Evolutionary conservation across 2,329 filamentous ascomycete genomes (phyloP).

Genomic region (Colletotrichum gigasporum): DNA sequence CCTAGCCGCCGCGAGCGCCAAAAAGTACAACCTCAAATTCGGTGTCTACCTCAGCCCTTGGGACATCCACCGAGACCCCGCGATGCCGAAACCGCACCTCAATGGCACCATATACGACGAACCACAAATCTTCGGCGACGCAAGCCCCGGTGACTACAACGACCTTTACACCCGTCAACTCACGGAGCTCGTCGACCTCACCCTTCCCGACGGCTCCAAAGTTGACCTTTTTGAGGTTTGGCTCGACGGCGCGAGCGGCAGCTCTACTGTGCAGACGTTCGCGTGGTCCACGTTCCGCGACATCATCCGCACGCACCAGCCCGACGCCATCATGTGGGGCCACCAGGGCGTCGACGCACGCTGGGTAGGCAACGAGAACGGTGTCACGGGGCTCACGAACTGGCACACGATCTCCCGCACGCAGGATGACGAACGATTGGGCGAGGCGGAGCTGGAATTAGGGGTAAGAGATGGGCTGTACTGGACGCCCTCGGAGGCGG

Average conservation of each 20-base stretch:
- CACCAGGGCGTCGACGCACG: slow-evolving; percentile 42
- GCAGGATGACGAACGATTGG: slow-evolving; percentile 38
- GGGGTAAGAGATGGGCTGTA: slow-evolving; percentile 38
- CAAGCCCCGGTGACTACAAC: too few relatives aligned
- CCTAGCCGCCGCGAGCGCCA: slow-evolving; percentile 42
- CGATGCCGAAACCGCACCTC: slow-evolving; percentile 43
- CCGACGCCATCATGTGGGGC: slow-evolving; percentile 41
- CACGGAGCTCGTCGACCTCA: too few relatives aligned
- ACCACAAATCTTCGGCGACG: too few relatives aligned
- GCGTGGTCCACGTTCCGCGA: slow-evolving; percentile 41
- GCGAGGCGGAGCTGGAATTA: slow-evolving; percentile 34
- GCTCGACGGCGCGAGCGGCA: slow-evolving; percentile 44
- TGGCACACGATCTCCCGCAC: slow-evolving; percentile 42
- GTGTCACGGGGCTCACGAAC: slow-evolving; percentile 37
- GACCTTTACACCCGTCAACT: too few relatives aligned
- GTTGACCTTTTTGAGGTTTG: slow-evolving; percentile 41
- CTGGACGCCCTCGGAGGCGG: slow-evolving; percentile 41
- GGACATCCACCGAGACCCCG: slow-evolving; percentile 47
- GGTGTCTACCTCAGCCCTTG: slow-evolving; percentile 46
- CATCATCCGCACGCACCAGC: slow-evolving; percentile 41
- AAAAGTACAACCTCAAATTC: slow-evolving; percentile 43
- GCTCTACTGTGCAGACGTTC: slow-evolving; percentile 41
- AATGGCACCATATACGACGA: slow-evolving; percentile 40
- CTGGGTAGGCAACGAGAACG: slow-evolving; percentile 44
- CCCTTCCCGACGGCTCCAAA: too few relatives aligned